Evolutionary conservation across 768 basidiomycete species (phyloP).

Genomic region (Crepidotus variabilis): DNA sequence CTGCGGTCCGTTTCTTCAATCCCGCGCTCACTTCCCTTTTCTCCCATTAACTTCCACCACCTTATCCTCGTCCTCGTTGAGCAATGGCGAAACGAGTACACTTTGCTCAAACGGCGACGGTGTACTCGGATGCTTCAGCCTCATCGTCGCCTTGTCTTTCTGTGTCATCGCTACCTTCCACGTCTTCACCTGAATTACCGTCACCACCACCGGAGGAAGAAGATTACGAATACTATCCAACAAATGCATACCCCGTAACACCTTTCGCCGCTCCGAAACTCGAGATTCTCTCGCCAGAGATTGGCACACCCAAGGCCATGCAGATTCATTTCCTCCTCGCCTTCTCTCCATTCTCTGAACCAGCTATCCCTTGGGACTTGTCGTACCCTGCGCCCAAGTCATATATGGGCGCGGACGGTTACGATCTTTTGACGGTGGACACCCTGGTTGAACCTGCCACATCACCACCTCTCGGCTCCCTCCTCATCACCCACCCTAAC

Average conservation of each 20-base stretch:
- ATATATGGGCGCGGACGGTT: constrained; percentile 11
- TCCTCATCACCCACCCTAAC: constrained; percentile 31
- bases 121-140: constrained; percentile 30
- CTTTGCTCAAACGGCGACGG: constrained; percentile 33
- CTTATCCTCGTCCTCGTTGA: constrained; percentile 3
- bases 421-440: constrained; percentile 18
- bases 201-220: constrained; percentile 31
- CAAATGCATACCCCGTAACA: constrained; percentile 24
- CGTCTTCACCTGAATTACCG: constrained; percentile 29
- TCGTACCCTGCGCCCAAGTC: constrained; percentile 26
- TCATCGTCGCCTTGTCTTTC: constrained; percentile 37
- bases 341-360: constrained; percentile 27
- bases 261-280: constrained; percentile 24
- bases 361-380: constrained; percentile 36
- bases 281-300: constrained; percentile 18
- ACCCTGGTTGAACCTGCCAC: constrained; percentile 41
- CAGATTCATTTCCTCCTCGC: constrained; percentile 42
- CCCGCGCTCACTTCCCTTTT: constrained; percentile 12
- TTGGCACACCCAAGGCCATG: constrained; percentile 21
- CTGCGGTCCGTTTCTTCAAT: constrained; percentile 6
- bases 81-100: constrained; percentile 37
- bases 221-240: constrained; percentile 16
- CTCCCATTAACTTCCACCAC: constrained; percentile 14
- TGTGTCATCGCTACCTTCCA: constrained; percentile 30
- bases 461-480: constrained; percentile 31